Evolutionary conservation across 2,329 filamentous ascomycete genomes (phyloP), one percentile per base, ranked within the genome.

Genomic region (Sordariomycetes sp.): DNA sequence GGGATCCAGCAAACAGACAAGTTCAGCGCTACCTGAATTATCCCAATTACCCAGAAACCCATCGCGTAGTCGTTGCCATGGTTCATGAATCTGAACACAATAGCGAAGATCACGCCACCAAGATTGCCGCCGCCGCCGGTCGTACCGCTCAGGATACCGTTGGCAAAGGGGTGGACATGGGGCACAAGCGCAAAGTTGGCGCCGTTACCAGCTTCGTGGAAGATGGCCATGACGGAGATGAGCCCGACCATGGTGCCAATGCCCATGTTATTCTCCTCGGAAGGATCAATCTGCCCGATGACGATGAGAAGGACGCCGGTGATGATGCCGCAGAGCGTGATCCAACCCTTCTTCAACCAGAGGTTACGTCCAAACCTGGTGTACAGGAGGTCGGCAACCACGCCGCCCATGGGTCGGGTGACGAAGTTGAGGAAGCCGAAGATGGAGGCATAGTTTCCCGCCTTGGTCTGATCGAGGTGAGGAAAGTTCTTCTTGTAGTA

Each of bases 101-200:
- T 75, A 15, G 86, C 82, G 49, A 92, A 94, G 32, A 93, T 56
- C 33, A 94, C 76, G 10, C 88, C 88, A 4, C 88, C 88, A 8
- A 94, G 57, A 49, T 94, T 95, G 2, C 88, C 87, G 8, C 73
- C 68, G 0, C 82, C 86, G 8, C 88, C 88, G 1, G 86, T 81
- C 23, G 84, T 64, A 10, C 87, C 87, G 1, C 81, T 84, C 6
- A 94, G 70, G 36, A 72, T 54, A 11, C 86, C 87, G 55, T 94
- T 94, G 39, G 86, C 84, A 40, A 70, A 72, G 1, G 86, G 85
- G 56, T 88, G 82, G 2, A 94, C 81, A 51, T 94, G 88, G 4
- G 87, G 86, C 17, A 94, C 81, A 6, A 94, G 70, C 0, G 85
- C 76, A 57, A 92, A 94, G 60, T 85, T 92, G 26, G 85, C 79